Conservation (phyloP, 1,284 basidiomycete species). For the Ganoderma boninense region DNA sequence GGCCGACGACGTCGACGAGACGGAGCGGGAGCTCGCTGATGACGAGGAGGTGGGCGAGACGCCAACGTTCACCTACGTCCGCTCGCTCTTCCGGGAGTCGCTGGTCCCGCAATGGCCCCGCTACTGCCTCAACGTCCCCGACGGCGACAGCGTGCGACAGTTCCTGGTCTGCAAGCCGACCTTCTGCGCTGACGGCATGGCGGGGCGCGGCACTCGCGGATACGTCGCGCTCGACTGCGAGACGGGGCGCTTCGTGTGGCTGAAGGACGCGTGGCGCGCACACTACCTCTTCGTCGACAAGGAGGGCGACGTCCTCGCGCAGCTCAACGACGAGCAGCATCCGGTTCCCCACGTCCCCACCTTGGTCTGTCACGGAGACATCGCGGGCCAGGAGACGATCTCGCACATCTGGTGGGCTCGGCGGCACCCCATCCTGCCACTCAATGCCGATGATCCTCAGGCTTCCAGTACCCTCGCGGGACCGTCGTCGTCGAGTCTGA, state of each 20-base stretch:
- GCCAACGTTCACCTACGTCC: constrained; percentile 10
- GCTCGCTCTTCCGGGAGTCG: neutral
- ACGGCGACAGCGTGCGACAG: neutral
- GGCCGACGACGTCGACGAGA: neutral
- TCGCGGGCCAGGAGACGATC: constrained; percentile 16
- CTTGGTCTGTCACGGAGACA: constrained; percentile 24
- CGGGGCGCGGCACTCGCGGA: constrained; percentile 13
- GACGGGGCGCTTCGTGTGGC: constrained; percentile 14
- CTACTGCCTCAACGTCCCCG: constrained; percentile 1
- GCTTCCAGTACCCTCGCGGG: too few species aligned
- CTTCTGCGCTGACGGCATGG: constrained; percentile 13
- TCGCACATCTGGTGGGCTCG: too few species aligned
- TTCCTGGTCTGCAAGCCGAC: constrained; percentile 20
- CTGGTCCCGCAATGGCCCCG: neutral
- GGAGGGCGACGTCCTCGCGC: constrained; percentile 13
- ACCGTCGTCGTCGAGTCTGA: too few species aligned
- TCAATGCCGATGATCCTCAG: too few species aligned
- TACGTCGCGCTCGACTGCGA: constrained; percentile 15
- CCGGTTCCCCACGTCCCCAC: constrained; percentile 11
- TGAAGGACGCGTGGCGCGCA: constrained; percentile 24
- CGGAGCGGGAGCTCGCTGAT: neutral
- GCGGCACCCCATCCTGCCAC: neutral
- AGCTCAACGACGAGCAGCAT: constrained; percentile 15
- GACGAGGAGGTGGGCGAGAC: neutral
- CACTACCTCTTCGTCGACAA: constrained; percentile 14